Percentiles rank a stretch among this genome's conserved stretches.
Evolutionary conservation across 2,329 filamentous ascomycete genomes (phyloP).

Genomic region (Exophiala lecanii-corni): DNA sequence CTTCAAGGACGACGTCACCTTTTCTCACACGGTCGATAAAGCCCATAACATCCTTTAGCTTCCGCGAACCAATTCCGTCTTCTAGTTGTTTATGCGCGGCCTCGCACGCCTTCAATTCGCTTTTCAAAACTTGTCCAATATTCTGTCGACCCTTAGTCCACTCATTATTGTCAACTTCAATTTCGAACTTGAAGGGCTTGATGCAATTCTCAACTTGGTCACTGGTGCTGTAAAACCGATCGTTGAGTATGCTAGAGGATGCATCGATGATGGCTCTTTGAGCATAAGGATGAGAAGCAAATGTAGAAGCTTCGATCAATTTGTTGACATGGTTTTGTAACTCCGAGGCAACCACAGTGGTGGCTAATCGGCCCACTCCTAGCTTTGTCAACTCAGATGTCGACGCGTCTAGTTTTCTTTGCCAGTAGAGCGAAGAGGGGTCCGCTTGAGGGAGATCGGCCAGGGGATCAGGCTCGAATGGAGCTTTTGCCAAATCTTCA

Average conservation of each 20-base stretch:
- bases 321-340: conserved; percentile 78
- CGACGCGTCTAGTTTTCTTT: conserved; percentile 87
- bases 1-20: conserved; percentile 79
- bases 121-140: conserved; percentile 73
- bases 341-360: conserved; percentile 82
- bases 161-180: conserved; percentile 86
- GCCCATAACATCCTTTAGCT: conserved; percentile 79
- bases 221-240: conserved; percentile 92
- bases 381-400: conserved; percentile 87
- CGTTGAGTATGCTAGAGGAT: conserved; percentile 82
- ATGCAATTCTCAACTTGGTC: conserved; percentile 99
- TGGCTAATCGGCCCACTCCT: conserved; percentile 86
- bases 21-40: conserved; percentile 89
- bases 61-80: conserved; percentile 70
- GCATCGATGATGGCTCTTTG: conserved; percentile 90
- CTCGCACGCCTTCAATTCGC: conserved; percentile 81
- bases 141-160: conserved; percentile 85
- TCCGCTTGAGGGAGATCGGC: conserved; percentile 79
- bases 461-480: conserved; percentile 66
- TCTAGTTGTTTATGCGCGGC: conserved; percentile 71
- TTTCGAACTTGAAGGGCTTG: conserved; percentile 97
- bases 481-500: conserved; percentile 66
- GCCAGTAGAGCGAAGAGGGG: conserved; percentile 83
- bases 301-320: conserved; percentile 75
- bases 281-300: conserved; percentile 85